Base-by-base conservation (phyloP, 441 rosid species). In the Eutrema salsugineum region DNA sequence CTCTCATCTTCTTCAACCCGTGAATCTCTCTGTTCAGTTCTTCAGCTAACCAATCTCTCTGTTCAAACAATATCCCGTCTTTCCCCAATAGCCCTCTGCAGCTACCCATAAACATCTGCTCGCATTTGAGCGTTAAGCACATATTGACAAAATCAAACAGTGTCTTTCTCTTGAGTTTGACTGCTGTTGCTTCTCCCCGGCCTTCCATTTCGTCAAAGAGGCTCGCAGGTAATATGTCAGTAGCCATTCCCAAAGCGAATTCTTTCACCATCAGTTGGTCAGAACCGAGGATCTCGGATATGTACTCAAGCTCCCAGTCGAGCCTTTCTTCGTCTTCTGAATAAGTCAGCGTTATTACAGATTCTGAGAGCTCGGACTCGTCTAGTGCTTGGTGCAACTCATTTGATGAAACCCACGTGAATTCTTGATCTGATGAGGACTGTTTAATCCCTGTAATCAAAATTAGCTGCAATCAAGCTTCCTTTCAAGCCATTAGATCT, bases 91-190 rank as follows among this genome's bases (percentile, higher is more conserved):
- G 72, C 49, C 56, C 76, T 48, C 51, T 84, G 80, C 81, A 78
- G 81, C 79, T 87, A 33, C 79, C 79, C 72, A 61, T 70, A 8
- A 81, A 73, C 39, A 80, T 72, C 22, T 71, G 76, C 20, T 57
- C 38, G 38, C 87, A 80, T 75, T 68, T 80, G 6, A 59, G 11
- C 17, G 74, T 85, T 71, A 94, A 60, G 59, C 82, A 78, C 54
- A 88, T 91, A 2, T 68, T 77, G n/a, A 86, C 82, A 43, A 79
- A 87, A 53, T 89, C 96, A 22, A 92, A 91, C 71, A 91, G 63
- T 50, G 81, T 59, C 79, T 83, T 89, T 48, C 85, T 73, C 51
- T 73, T 77, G 12, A 83, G 81, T 79, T 86, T 88, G 43, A 51
- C 71, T 35, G 56, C 59, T 70, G 71, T 24, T 43, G 82, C 88